Percentiles rank a stretch among this genome's conserved stretches.
Evolutionary conservation across 177 flowering plant species (phyloP).

Genomic region (Vitis hybrid): DNA sequence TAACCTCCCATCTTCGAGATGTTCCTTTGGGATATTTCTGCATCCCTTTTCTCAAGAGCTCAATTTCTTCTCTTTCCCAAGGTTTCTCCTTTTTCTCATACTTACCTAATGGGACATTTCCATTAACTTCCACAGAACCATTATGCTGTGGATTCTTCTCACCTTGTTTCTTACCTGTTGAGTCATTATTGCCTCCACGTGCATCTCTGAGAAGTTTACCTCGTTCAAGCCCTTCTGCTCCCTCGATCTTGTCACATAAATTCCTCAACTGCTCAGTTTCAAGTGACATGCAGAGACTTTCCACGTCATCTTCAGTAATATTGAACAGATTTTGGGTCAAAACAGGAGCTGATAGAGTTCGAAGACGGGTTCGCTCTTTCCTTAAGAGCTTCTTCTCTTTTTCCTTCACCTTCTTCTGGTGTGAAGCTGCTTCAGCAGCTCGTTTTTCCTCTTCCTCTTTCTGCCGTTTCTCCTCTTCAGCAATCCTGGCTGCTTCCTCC

Average conservation of each 20-base stretch:
- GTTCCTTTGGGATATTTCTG: conserved; percentile 90
- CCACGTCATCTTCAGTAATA: conserved; percentile 67
- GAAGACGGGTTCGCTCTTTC: conserved; percentile 76
- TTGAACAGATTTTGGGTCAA: conserved; percentile 40
- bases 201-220: conserved; percentile 58
- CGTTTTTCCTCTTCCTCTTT: conserved; percentile 80
- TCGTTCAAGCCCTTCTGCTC: conserved; percentile 41
- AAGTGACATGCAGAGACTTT: conserved; percentile 62
- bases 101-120: conserved; percentile 35
- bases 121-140: conserved; percentile 41
- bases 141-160: conserved; percentile 40
- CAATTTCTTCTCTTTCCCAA: conserved; percentile 90
- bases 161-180: conserved; percentile 27
- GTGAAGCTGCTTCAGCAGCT: conserved; percentile 79
- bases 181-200: conserved; percentile 18
- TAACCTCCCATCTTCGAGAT: conserved; percentile 95
- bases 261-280: conserved; percentile 54
- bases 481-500: conserved; percentile 79
- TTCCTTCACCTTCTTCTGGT: conserved; percentile 78
- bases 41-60: conserved; percentile 78
- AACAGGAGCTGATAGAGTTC: conserved; percentile 58
- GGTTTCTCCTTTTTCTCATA: conserved; percentile 80
- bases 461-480: conserved; percentile 68
- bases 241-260: conserved; percentile 68
- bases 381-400: conserved; percentile 92